Base-by-base conservation (phyloP, 2,329 filamentous ascomycete species). In the Westerdykella sp. region DNA sequence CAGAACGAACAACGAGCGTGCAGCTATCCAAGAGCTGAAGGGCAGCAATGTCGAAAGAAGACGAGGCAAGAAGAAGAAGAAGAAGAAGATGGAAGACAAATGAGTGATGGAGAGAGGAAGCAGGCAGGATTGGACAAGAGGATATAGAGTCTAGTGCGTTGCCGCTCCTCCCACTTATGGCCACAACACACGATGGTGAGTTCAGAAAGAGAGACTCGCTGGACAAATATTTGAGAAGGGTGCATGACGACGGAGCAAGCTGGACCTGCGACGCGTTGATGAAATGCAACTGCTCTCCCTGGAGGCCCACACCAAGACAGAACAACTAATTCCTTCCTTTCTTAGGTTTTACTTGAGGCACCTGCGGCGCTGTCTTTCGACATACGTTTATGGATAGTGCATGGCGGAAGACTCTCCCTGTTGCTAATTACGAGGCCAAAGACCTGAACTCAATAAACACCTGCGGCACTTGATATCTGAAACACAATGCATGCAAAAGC, bases 21-120 rank as follows among this genome's bases (percentile, higher is more conserved):
- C 56, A 57, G 59, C 60, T 67, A 67, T 66, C 62, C 63, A 67
- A 66, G 55, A 60, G 60, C 56, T 45, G 56, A 55, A 56, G 44
- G 51, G 52, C 59, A 64, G 62, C 60, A 62, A 63, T 63, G 59
- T 46, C 47, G 56, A 60, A 66, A 63, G 59, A 65, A 65, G 59
- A 60, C 49, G 38, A 35, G 49, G 44, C 57, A 65, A 65, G 59
- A 60, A 48, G 38, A 35, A 48, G 44, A 35, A 47, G 48, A 56
- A 55, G 54, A 63, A 63, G 55, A 64, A 63, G 56, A 64, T 57
- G 58, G 57, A 47, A 60, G 58, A 62, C 61, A 54, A 66, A 64
- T 61, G 62, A 65, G 60, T 63, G 62, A 61, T 41, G 50, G 46
- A 44, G 43, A 38, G 39, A 49, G 31, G 39, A 49, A 35, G 42